Conservation (phyloP, 2,329 filamentous ascomycete genomes). For the Alternaria sp. region DNA sequence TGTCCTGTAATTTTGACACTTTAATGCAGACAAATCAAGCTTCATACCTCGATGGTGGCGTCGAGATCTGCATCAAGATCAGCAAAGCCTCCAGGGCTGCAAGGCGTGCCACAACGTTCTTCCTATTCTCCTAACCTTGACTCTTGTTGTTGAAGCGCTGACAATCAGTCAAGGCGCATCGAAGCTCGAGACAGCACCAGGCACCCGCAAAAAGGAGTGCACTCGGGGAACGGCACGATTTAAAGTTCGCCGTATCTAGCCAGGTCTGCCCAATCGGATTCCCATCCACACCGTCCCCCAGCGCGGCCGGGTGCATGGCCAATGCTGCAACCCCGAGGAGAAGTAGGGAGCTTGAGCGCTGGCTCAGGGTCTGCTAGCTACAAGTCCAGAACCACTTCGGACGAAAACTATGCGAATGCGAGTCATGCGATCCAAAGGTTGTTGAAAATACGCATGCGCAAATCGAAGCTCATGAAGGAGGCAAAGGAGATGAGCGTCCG, state of each 20-base stretch:
- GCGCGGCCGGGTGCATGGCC: not conserved
- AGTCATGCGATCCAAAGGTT: not conserved
- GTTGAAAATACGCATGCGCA: not conserved
- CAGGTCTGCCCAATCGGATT: not conserved
- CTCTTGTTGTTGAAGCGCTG: not conserved
- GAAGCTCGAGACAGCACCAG: not conserved
- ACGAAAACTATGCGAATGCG: not conserved
- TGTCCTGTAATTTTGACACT: not conserved
- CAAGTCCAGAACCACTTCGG: not conserved
- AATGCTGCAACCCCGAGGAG: not conserved
- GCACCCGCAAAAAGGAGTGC: not conserved
- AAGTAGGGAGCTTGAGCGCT: not conserved
- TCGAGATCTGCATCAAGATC: not conserved
- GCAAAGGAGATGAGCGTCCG: not conserved
- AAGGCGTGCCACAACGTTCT: not conserved
- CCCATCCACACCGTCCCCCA: not conserved
- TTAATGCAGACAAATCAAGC: not conserved
- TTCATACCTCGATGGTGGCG: not conserved
- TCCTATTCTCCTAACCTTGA: not conserved
- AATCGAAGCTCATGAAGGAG: not conserved
- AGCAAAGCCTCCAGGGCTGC: not conserved
- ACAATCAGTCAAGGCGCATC: not conserved
- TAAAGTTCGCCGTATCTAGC: not conserved
- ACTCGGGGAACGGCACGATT: not conserved
- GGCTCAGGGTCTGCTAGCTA: not conserved